Conservation (phyloP, 495 filamentous ascomycete species). For the Penicillium lividum region DNA sequence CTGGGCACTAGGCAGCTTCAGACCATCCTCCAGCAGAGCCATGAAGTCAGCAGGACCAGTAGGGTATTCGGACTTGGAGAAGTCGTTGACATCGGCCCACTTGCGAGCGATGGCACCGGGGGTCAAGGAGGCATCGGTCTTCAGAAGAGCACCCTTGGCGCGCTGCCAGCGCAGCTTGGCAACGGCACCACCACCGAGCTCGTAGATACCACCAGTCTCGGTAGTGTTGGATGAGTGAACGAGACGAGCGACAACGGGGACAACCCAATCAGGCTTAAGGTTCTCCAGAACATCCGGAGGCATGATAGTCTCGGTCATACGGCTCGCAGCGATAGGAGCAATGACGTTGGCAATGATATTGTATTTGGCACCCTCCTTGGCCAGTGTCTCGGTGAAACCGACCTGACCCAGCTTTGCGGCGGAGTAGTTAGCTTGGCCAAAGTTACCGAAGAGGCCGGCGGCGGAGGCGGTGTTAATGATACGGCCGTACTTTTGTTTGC, state of each 20-base stretch:
- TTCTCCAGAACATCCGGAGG: slow-evolving; percentile 86
- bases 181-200: slow-evolving; percentile 89
- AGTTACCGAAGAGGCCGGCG: slow-evolving; percentile 92
- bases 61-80: slow-evolving; percentile 81
- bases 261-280: slow-evolving; percentile 94
- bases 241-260: slow-evolving; percentile 88
- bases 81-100: slow-evolving; percentile 87
- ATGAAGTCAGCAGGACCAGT: slow-evolving; percentile 89
- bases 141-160: slow-evolving; percentile 84
- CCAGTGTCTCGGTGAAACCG: slow-evolving; percentile 96
- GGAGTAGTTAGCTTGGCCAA: slow-evolving; percentile 97
- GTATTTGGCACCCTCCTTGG: slow-evolving; percentile 97
- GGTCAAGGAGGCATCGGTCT: slow-evolving; percentile 85
- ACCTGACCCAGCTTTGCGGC: slow-evolving; percentile 96
- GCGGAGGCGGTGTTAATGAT: slow-evolving; percentile 96
- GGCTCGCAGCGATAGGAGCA: slow-evolving; percentile 91
- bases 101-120: slow-evolving; percentile 83
- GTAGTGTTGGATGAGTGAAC: slow-evolving; percentile 83
- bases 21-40: slow-evolving; percentile 79
- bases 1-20: slow-evolving; percentile 72
- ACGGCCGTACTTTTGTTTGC: slow-evolving; percentile 97
- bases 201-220: slow-evolving; percentile 88
- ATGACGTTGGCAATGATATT: slow-evolving; percentile 97
- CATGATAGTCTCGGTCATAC: slow-evolving; percentile 98
- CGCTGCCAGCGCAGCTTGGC: slow-evolving; percentile 97